These are phyloP conservation scores for Magnaporthiopsis rhizophila DNA, from an alignment of 2,329 filamentous ascomycete genomes.

Conservation along the genomic window DNA sequence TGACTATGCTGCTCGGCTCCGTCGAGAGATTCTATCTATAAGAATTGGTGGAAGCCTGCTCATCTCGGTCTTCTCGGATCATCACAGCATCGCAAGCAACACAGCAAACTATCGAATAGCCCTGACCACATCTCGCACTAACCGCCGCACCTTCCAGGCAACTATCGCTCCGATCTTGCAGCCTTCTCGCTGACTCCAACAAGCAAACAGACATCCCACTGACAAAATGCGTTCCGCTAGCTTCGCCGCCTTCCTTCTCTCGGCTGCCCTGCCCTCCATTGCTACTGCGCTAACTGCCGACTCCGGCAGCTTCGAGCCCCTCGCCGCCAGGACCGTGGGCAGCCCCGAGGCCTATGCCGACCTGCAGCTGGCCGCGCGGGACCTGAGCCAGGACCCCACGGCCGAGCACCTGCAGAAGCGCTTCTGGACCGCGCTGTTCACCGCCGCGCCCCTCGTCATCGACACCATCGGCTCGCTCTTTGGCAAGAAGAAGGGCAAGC, in stretches of 20 bases:
- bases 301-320: not conserved
- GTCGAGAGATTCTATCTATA: not conserved
- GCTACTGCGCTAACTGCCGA: not conserved
- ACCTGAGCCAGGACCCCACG: not conserved
- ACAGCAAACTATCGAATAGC: not conserved
- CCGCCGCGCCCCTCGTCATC: not conserved
- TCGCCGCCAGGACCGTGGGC: not conserved
- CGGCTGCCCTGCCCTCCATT: not conserved
- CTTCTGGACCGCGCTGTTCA: not conserved
- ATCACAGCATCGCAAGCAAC: not conserved
- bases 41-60: not conserved
- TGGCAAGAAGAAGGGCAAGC: not conserved
- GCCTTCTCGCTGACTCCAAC: no score
- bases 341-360: not conserved
- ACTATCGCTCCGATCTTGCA: no score
- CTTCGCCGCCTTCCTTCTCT: not conserved
- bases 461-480: not conserved
- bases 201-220: not conserved
- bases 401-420: not conserved
- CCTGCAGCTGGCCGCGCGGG: not conserved
- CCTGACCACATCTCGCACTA: not conserved
- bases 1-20: no score
- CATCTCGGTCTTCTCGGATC: not conserved
- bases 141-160: no score
- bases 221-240: not conserved